Base-by-base conservation (phyloP, 495 filamentous ascomycete species). In the Penicillium ochrochloron region DNA sequence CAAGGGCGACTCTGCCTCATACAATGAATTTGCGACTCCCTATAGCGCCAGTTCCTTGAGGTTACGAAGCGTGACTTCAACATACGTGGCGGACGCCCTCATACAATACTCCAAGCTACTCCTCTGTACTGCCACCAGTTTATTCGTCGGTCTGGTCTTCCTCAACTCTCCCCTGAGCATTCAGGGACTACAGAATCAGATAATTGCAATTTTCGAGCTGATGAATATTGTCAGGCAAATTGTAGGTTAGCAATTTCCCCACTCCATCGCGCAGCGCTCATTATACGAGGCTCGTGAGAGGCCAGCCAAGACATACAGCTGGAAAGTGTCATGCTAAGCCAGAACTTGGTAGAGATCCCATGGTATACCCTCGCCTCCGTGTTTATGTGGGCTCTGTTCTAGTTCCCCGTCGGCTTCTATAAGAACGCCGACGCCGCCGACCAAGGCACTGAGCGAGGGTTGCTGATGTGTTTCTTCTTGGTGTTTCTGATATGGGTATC, bases 121-220 rank as follows among this genome's bases (percentile, higher is more conserved):
- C 6, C 54, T 57, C 9, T 57, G 34, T 15, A 33, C 35, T 11
- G 5, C 78, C 17, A 74, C 79, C 9, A 61, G 85, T 1, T 80
- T 96, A 21, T 96, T 97, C 79, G 93, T 95, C 71, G 93, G 93
- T 35, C 94, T 97, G 81, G 92, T 92, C 58, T 96, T 97, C 81
- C 93, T 87, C 84, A 83, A 89, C 19, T 84, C 91, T 0, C 74
- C 85, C 61, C 92, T 89, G 77, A 85, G 84, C 17, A 76, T 88
- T 15, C 91, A 96, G 73, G 93, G 92, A 62, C 86, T 96, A 11
- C 92, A 95, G 70, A 96, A 96, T 73, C 91, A 94, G 73, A 90
- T 95, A 79, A 96, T 96, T 75, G 82, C 87, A 75, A 88, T 97
- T 74, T 97, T 97, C 82, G 88, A 94, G 82, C 78, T 97, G 34